These are phyloP conservation scores for Elsinoe batatas DNA, from an alignment of 2,329 filamentous ascomycete species.

Conservation along the genomic window DNA sequence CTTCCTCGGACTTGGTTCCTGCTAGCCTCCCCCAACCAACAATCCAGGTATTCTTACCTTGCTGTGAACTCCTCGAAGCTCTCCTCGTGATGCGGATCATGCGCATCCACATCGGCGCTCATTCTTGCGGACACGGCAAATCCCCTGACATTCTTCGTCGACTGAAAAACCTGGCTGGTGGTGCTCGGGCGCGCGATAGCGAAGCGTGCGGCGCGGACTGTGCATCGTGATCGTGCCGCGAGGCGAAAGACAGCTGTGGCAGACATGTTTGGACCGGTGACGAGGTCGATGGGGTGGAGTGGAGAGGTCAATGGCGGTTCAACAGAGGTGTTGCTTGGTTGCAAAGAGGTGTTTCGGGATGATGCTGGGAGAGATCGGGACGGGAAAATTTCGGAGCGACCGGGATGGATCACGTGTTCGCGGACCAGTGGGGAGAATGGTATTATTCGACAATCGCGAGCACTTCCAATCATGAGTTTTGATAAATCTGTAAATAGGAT, in stretches of 20 bases:
- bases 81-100: conserved; percentile 71
- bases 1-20: conserved; percentile 18
- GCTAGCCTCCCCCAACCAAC: background rate
- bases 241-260: conserved; percentile 9
- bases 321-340: background rate
- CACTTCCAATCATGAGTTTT: background rate
- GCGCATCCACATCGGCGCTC: conserved; percentile 26
- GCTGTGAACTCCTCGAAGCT: conserved; percentile 98
- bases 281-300: background rate
- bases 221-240: conserved; percentile 8
- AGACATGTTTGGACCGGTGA: conserved; percentile 6
- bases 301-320: conserved; percentile 12
- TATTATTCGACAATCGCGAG: background rate
- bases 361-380: conserved; percentile 2
- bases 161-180: conserved; percentile 9
- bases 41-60: conserved; percentile 55
- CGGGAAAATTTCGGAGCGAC: conserved; percentile 8
- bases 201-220: background rate
- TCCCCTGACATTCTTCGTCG: conserved; percentile 18
- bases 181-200: background rate
- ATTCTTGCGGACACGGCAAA: conserved; percentile 41
- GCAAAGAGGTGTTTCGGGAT: conserved; percentile 6
- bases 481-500: background rate
- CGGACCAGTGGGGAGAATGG: background rate
- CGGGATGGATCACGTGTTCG: background rate